A percentile compares a stretch with the other conserved stretches of the same genome.
Evolutionary conservation across 2,329 filamentous ascomycete species (phyloP).

Genomic region (Neonectria hederae): DNA sequence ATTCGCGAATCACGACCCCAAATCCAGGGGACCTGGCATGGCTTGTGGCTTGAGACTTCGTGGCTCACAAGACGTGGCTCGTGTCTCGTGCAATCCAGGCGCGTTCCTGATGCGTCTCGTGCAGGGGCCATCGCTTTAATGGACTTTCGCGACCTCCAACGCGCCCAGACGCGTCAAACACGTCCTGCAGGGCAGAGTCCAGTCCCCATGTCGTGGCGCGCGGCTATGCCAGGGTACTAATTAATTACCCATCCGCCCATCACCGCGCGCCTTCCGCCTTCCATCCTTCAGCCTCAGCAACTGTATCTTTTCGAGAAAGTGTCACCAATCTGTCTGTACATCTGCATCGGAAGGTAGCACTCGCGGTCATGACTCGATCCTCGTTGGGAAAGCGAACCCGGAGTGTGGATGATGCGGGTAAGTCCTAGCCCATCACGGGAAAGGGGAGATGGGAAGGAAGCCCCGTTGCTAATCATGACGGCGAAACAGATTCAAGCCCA

Average conservation of each 20-base stretch:
- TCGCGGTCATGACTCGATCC: slow-evolving; percentile 42
- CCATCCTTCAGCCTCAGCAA: slow-evolving; percentile 25
- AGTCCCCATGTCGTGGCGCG: slow-evolving; percentile 31
- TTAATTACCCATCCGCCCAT: slow-evolving; percentile 23
- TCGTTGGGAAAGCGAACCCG: slow-evolving; percentile 50
- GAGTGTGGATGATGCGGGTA: slow-evolving; percentile 43
- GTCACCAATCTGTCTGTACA: slow-evolving; percentile 24
- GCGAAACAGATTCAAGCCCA: slow-evolving; percentile 34
- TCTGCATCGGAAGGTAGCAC: slow-evolving; percentile 30
- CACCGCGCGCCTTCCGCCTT: slow-evolving; percentile 32
- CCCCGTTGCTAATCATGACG: slow-evolving; percentile 29
- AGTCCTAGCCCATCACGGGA: slow-evolving; percentile 25
- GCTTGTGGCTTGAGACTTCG: neutral
- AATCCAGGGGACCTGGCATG: neutral
- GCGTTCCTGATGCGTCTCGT: slow-evolving; percentile 23
- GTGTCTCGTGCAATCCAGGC: slow-evolving; percentile 17
- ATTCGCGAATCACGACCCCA: neutral
- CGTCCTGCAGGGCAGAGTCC: slow-evolving; percentile 22
- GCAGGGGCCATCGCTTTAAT: slow-evolving; percentile 46
- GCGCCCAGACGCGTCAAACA: slow-evolving; percentile 47
- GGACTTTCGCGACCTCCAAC: slow-evolving; percentile 40
- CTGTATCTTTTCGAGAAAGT: slow-evolving; percentile 29
- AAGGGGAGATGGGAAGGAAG: slow-evolving; percentile 16
- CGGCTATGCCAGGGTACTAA: slow-evolving; percentile 35
- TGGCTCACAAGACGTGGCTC: slow-evolving; percentile 15